These are phyloP conservation scores for Raphanus sativus DNA, from an alignment of 345 rosid genomes.

Conservation along the genomic window DNA sequence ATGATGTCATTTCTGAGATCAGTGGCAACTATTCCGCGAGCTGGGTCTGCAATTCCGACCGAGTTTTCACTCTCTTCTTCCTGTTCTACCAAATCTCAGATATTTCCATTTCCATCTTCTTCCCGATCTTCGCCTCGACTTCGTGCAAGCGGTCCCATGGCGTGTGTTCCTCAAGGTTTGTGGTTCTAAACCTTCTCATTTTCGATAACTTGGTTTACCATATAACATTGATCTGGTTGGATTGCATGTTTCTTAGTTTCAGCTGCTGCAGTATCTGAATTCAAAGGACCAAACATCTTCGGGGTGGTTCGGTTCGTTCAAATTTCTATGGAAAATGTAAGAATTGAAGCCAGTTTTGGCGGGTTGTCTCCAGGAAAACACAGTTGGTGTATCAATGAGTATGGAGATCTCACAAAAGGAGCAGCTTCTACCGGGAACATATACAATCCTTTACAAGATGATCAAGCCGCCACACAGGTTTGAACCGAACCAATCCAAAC, in stretches of 20 bases:
- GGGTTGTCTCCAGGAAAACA: conserved; percentile 4
- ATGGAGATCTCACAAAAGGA: conserved; percentile 1
- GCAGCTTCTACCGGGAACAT: background rate
- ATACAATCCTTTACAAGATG: background rate
- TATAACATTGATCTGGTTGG: background rate
- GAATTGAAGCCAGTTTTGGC: background rate
- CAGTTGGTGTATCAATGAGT: conserved; percentile 6
- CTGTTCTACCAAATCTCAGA: background rate
- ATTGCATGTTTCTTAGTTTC: background rate
- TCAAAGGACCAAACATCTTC: background rate
- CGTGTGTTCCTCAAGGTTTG: background rate
- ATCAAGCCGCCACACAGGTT: background rate
- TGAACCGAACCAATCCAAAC: background rate
- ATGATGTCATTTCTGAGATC: background rate
- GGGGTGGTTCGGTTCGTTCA: background rate
- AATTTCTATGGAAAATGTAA: background rate
- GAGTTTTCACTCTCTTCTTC: background rate
- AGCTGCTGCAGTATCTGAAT: background rate
- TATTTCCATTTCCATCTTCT: background rate
- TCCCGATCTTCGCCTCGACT: background rate
- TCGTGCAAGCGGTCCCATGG: background rate
- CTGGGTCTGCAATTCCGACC: background rate
- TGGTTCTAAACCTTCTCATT: background rate
- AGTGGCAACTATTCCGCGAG: background rate
- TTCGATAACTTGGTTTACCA: background rate